Evolutionary conservation across 169 alveolate species (phyloP).

Genomic region (Plasmodium gonderi): DNA sequence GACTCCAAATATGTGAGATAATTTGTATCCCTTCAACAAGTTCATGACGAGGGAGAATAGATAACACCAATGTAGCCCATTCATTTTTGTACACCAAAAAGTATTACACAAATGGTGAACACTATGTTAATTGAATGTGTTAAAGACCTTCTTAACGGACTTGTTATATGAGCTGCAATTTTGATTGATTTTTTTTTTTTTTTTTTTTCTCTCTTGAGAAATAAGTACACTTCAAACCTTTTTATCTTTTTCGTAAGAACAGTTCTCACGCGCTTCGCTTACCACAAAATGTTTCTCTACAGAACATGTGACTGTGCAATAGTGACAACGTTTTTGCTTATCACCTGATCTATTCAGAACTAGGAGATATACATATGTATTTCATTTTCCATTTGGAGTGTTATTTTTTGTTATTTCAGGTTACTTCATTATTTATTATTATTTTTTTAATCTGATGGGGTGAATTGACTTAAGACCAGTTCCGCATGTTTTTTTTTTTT

Average conservation of each 20-base stretch:
- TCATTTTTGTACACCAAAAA: background rate
- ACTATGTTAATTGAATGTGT: background rate
- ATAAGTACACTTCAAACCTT: too few relatives aligned
- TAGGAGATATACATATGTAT: too few relatives aligned
- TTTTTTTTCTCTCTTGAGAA: background rate
- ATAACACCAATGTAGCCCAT: background rate
- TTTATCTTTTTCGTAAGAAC: background rate
- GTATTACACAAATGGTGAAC: background rate
- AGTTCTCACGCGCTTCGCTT: background rate
- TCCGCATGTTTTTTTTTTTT: too few relatives aligned
- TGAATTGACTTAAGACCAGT: too few relatives aligned
- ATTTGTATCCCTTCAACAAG: constrained; percentile 5
- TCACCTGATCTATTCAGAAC: too few relatives aligned
- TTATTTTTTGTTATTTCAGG: too few relatives aligned
- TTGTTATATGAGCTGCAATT: background rate
- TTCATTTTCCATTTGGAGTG: too few relatives aligned
- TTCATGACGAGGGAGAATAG: constrained; percentile 11
- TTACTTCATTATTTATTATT: too few relatives aligned
- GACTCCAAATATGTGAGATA: constrained; percentile 15
- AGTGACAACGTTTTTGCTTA: too few relatives aligned
- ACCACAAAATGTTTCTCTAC: background rate
- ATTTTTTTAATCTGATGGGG: too few relatives aligned
- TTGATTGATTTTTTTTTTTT: background rate
- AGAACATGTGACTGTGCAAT: background rate
- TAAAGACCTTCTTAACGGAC: background rate